Conservation (phyloP, 2,329 filamentous ascomycete species). For the Colletotrichum shisoi region DNA sequence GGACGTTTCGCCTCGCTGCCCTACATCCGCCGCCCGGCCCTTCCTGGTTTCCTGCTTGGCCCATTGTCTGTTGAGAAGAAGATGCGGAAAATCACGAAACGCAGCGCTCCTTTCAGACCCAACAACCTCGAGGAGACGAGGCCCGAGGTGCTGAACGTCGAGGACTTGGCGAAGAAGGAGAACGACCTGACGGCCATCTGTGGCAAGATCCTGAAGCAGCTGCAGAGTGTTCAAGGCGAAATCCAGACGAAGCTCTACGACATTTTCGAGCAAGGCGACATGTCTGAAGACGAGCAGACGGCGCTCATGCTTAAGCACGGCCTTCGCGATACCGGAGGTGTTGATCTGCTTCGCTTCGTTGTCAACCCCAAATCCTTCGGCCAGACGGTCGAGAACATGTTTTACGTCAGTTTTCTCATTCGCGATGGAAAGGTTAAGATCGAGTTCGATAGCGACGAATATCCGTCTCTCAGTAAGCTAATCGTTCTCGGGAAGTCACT, state of each 20-base stretch:
- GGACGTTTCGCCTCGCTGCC: constrained; percentile 80
- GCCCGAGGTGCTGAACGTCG: constrained; percentile 78
- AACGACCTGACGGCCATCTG: constrained; percentile 83
- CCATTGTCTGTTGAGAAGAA: constrained; percentile 91
- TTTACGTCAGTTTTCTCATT: constrained; percentile 94
- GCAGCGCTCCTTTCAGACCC: constrained; percentile 73
- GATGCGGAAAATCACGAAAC: constrained; percentile 72
- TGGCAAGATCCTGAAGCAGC: constrained; percentile 71
- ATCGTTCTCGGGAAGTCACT: background rate
- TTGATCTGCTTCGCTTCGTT: constrained; percentile 85
- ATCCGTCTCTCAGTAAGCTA: constrained; percentile 81
- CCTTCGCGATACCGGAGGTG: constrained; percentile 72
- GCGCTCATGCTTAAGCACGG: constrained; percentile 70
- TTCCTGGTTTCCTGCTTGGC: constrained; percentile 85
- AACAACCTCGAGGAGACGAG: constrained; percentile 74
- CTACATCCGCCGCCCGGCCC: constrained; percentile 74
- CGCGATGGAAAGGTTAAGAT: constrained; percentile 82
- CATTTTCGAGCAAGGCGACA: constrained; percentile 51
- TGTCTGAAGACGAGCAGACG: constrained; percentile 55
- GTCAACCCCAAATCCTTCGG: constrained; percentile 91
- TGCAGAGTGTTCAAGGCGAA: constrained; percentile 60
- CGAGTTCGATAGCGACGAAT: constrained; percentile 72
- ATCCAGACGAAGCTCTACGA: constrained; percentile 57
- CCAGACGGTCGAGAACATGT: constrained; percentile 95
- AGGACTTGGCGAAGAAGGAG: constrained; percentile 79